A percentile compares a stretch with the other conserved stretches of the same genome.
These are phyloP conservation scores for Torulaspora microellipsoides DNA, from an alignment of 805 yeast species.

Conservation along the genomic window DNA sequence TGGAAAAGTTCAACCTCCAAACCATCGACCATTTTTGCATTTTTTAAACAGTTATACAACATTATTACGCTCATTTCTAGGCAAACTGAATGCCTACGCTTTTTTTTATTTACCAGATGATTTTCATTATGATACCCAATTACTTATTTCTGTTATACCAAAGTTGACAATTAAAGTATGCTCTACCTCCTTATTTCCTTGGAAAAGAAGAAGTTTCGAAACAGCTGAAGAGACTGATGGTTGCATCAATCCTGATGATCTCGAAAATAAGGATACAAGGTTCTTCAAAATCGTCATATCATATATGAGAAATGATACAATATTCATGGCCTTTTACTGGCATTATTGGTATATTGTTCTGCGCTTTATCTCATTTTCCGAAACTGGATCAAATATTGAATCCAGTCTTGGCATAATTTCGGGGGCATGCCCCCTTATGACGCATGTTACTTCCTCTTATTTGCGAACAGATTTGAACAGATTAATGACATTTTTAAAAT, in stretches of 20 bases:
- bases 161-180: slow-evolving; percentile 4
- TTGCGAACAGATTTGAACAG: slow-evolving; percentile 21
- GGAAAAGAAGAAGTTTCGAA: slow-evolving; percentile 23
- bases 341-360: slow-evolving; percentile 32
- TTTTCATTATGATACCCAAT: slow-evolving; percentile 24
- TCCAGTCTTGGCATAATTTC: slow-evolving; percentile 14
- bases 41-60: slow-evolving; percentile 21
- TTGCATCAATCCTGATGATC: slow-evolving; percentile 6
- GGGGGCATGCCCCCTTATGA: slow-evolving; percentile 20
- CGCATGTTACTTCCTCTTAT: slow-evolving; percentile 15
- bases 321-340: slow-evolving; percentile 31
- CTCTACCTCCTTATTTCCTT: slow-evolving; percentile 14
- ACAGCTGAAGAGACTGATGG: slow-evolving; percentile 3
- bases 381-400: slow-evolving; percentile 3
- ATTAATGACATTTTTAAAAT: slow-evolving; percentile 14
- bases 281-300: slow-evolving; percentile 29
- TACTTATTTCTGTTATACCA: slow-evolving; percentile 14
- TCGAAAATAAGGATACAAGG: slow-evolving; percentile 17
- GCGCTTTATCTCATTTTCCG: slow-evolving; percentile 2
- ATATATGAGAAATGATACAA: slow-evolving; percentile 27
- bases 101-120: slow-evolving; percentile 29
- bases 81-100: slow-evolving; percentile 31
- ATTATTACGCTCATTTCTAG: slow-evolving; percentile 28
- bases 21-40: slow-evolving; percentile 2
- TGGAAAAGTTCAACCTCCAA: neutral